Evolutionary conservation across 2,329 filamentous ascomycete genomes (phyloP).

Genomic region (Pseudocercospora crystallina): DNA sequence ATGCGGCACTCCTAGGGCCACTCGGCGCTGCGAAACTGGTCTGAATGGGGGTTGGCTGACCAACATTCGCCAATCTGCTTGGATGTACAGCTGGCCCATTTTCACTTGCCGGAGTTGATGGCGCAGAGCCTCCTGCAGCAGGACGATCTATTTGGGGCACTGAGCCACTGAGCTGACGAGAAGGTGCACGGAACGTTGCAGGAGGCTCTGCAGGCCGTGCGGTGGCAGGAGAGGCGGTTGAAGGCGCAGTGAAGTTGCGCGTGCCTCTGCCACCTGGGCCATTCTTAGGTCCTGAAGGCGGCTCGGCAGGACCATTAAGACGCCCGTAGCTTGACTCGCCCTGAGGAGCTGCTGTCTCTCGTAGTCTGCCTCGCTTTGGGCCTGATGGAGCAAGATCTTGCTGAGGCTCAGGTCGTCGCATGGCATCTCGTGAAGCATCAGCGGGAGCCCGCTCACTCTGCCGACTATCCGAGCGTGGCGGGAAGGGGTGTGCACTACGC

Average conservation of each 20-base stretch:
- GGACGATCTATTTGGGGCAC: slow-evolving; percentile 22
- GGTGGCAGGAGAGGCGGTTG: slow-evolving; percentile 28
- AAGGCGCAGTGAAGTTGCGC: slow-evolving; percentile 39
- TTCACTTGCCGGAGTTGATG: slow-evolving; percentile 30
- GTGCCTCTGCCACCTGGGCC: slow-evolving; percentile 38
- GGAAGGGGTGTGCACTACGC: slow-evolving; percentile 32
- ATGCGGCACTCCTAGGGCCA: slow-evolving; percentile 23
- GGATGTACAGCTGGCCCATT: slow-evolving; percentile 31
- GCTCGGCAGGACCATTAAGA: slow-evolving; percentile 49
- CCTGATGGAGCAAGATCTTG: slow-evolving; percentile 52
- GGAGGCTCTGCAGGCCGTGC: slow-evolving; percentile 24
- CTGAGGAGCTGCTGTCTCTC: slow-evolving; percentile 39
- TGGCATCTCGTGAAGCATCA: slow-evolving; percentile 26
- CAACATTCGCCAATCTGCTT: slow-evolving; percentile 28
- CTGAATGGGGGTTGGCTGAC: slow-evolving; percentile 29
- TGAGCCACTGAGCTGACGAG: slow-evolving; percentile 18
- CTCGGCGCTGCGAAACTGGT: slow-evolving; percentile 24
- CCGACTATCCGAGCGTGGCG: slow-evolving; percentile 23
- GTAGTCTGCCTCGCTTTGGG: slow-evolving; percentile 53
- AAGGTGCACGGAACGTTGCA: slow-evolving; percentile 17
- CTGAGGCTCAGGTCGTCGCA: slow-evolving; percentile 25
- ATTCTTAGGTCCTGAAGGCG: slow-evolving; percentile 56
- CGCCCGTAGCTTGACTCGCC: slow-evolving; percentile 52
- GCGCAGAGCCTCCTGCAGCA: slow-evolving; percentile 25
- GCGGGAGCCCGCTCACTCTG: slow-evolving; percentile 35